phyloP scores from a whole-genome alignment of 352 stramenopile species.

The Phytopythium oedochilum region DNA sequence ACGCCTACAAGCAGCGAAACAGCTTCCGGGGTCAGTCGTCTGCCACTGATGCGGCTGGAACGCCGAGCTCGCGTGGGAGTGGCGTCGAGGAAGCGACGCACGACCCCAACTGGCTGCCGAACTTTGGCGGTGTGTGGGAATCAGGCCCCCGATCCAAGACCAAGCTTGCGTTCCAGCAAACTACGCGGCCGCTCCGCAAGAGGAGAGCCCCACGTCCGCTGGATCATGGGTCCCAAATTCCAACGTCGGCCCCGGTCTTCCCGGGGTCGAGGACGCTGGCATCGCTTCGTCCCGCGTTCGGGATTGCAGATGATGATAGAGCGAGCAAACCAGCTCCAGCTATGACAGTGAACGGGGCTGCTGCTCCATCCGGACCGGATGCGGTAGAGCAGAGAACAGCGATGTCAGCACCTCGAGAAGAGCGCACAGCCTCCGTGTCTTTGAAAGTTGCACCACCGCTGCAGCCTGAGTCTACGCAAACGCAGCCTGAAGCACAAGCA shows the following conservation, averaged over 20 bases:
- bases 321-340: background rate
- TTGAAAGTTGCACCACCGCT: background rate
- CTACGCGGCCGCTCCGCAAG: background rate
- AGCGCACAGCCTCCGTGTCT: background rate
- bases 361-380: background rate
- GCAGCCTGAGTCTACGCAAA: background rate
- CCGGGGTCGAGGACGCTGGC: background rate
- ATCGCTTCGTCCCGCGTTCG: background rate
- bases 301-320: background rate
- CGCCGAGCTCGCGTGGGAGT: background rate
- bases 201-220: background rate
- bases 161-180: slow-evolving; percentile 43
- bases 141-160: slow-evolving; percentile 56
- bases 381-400: background rate
- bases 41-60: background rate
- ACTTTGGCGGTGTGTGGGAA: slow-evolving; percentile 78
- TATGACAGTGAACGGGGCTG: background rate
- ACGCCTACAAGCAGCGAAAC: slow-evolving; percentile 69
- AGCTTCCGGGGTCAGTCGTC: slow-evolving; percentile 7
- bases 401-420: background rate
- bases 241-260: background rate
- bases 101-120: slow-evolving; percentile 55
- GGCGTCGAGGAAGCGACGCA: slow-evolving; percentile 18
- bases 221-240: background rate
- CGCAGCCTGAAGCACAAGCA: background rate